Conservation (phyloP, 2,329 filamentous ascomycete genomes). For the Parastagonospora nodorum region DNA sequence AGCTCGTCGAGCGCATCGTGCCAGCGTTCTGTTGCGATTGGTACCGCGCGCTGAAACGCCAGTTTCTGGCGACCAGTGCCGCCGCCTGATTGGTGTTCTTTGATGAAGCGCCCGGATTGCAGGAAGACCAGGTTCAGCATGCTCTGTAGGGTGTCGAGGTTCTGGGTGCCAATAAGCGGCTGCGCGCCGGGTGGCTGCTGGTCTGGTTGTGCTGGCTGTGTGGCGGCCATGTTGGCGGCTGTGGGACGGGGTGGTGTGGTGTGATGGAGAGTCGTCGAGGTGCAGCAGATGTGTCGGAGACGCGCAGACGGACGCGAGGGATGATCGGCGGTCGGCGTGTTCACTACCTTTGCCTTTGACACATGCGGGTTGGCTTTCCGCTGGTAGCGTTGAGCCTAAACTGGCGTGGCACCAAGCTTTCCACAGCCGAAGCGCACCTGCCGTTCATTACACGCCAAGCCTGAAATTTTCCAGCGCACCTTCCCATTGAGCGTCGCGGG, state of each 20-base stretch:
- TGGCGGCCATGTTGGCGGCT: slow-evolving; percentile 14
- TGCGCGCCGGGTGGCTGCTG: slow-evolving; percentile 13
- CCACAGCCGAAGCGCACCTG: neutral
- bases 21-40: slow-evolving; percentile 50
- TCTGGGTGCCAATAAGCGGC: slow-evolving; percentile 15
- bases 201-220: slow-evolving; percentile 10
- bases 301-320: slow-evolving; percentile 12
- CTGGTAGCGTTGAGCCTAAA: slow-evolving; percentile 10
- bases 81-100: slow-evolving; percentile 43
- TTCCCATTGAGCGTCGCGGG: neutral
- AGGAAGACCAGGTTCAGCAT: slow-evolving; percentile 55
- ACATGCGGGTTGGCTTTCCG: slow-evolving; percentile 9
- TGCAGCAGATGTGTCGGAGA: neutral
- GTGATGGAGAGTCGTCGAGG: slow-evolving; percentile 3
- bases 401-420: slow-evolving; percentile 11
- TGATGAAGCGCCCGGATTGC: slow-evolving; percentile 52
- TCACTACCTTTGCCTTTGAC: slow-evolving; percentile 8
- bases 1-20: slow-evolving; percentile 59
- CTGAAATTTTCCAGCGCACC: slow-evolving; percentile 1
- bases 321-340: slow-evolving; percentile 3
- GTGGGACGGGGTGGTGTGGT: neutral
- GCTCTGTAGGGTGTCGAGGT: slow-evolving; percentile 52
- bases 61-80: slow-evolving; percentile 37
- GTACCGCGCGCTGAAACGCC: slow-evolving; percentile 46
- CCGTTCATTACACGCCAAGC: slow-evolving; percentile 3